A percentile compares a stretch with the other conserved stretches of the same genome.
These are phyloP conservation scores for Pelargonium cotyledonis DNA, from an alignment of 441 rosid genomes.

Conservation along the genomic window DNA sequence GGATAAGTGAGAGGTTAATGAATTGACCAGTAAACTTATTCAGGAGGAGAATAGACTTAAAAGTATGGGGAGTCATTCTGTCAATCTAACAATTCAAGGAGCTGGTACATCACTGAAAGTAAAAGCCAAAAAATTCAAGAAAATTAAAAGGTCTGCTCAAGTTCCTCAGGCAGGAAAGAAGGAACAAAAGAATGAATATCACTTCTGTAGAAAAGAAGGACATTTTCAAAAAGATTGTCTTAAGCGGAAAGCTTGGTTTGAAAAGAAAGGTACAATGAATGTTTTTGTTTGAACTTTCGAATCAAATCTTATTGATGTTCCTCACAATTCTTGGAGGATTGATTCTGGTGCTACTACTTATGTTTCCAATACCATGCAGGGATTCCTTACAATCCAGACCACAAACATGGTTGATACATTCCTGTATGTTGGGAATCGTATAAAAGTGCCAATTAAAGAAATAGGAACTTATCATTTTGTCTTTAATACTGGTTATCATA, in stretches of 20 bases:
- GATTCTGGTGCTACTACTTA: no score
- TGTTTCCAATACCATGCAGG: no score
- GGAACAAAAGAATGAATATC: conserved; percentile 3
- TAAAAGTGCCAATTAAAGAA: no score
- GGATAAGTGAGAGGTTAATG: conserved; percentile 14
- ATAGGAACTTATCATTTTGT: no score
- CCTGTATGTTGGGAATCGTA: no score
- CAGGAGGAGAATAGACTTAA: conserved; percentile 10
- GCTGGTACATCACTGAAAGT: background rate
- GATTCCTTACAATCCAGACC: no score
- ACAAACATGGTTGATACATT: no score
- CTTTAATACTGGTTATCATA: no score
- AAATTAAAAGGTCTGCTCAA: background rate
- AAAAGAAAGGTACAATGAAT: conserved; percentile 2
- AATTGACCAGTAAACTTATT: conserved; percentile 6
- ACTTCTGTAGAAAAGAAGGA: background rate
- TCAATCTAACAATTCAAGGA: conserved; percentile 2
- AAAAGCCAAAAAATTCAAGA: no score
- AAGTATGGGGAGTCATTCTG: background rate
- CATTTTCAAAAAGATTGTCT: conserved; percentile 1
- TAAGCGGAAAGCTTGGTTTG: conserved; percentile 7
- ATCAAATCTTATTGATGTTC: conserved; percentile 11
- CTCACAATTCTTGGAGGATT: background rate
- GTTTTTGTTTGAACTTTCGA: conserved; percentile 9
- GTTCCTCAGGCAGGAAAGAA: background rate